Evolutionary conservation across 352 stramenopile genomes (phyloP).

Genomic region (Peronosclerospora sorghi): DNA sequence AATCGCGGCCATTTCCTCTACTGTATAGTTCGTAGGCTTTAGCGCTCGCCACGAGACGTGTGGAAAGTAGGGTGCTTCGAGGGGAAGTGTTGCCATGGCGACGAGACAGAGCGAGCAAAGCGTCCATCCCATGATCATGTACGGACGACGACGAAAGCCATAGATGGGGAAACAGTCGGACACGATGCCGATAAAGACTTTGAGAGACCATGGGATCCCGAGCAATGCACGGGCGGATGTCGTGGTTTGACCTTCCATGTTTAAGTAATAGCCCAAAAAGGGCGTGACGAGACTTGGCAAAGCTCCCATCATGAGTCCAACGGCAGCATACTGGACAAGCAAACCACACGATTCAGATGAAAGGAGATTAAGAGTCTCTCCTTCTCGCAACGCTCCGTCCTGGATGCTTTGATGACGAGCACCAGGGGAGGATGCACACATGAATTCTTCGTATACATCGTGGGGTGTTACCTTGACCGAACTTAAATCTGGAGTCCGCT

Average conservation of each 20-base stretch:
- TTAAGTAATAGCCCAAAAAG: conserved; percentile 53
- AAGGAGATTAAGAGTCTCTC: conserved; percentile 28
- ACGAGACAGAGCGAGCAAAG: conserved; percentile 30
- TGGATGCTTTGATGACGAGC: too few relatives aligned
- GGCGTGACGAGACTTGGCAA: conserved; percentile 37
- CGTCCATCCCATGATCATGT: conserved; percentile 47
- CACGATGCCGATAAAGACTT: conserved; percentile 53
- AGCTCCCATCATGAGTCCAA: conserved; percentile 56
- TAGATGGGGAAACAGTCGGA: too few relatives aligned
- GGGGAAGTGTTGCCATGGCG: conserved; percentile 23
- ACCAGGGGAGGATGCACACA: too few relatives aligned
- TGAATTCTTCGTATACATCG: too few relatives aligned
- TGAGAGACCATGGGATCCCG: conserved; percentile 46
- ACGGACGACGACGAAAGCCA: conserved; percentile 44
- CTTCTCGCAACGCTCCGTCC: conserved; percentile 33
- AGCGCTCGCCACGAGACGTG: conserved; percentile 14
- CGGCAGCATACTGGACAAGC: conserved; percentile 48
- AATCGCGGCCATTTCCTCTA: conserved; percentile 12
- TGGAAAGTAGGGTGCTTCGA: conserved; percentile 44
- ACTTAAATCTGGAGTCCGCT: too few relatives aligned
- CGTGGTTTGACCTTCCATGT: conserved; percentile 52
- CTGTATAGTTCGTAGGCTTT: conserved; percentile 18
- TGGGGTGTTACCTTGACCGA: too few relatives aligned
- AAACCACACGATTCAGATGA: conserved; percentile 38
- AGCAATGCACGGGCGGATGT: conserved; percentile 44